Base-by-base conservation (phyloP, 495 filamentous ascomycete species). In the Platismatia glauca region DNA sequence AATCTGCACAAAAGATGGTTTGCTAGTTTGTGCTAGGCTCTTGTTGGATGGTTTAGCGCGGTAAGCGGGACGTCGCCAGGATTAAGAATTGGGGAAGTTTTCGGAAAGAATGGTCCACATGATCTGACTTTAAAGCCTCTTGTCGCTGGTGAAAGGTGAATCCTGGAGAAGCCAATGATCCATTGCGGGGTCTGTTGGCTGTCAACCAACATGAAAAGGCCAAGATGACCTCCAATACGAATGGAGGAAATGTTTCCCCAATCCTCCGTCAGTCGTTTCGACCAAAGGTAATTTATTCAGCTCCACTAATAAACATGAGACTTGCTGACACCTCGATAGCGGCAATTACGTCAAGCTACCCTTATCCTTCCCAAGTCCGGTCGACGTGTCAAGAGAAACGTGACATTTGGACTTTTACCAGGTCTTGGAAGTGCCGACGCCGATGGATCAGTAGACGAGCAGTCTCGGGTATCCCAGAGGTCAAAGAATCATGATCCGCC, bases 341-440 rank as follows among this genome's bases (percentile, higher is more conserved):
- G 27, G 37, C 68, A 71, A 65, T 67, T 50, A 31, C 80, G 80
- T 50, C 74, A 82, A 59, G 80, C 80, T 38, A 81, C 80, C 22
- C 77, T 83, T 56, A 76, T 84, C 59, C 72, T 84, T 34, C 81
- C 75, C 63, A 31, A 73, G 66, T 82, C 80, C 34, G 81, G 81
- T 16, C 77, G 82, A 67, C 79, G 81, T 39, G 65, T 83, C 31
- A 81, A 75, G 71, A 73, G 79, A 60, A 72, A 77, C 48, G 71
- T 83, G 9, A 82, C 74, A 48, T 71, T 84, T 58, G 59, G 64
- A 39, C 35, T 43, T 18, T n/a, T 58, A 38, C 74, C 74, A 57
- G 71, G 68, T 60, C 66, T 73, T 33, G 62, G 68, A 50, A 43
- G 61, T 46, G 39, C 64, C 37, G 65, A 63, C 29, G 67, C 38